A percentile compares a stretch with the other conserved stretches of the same genome.
Conservation (phyloP, 2,329 filamentous ascomycete genomes). For the Fusarium sp. region DNA sequence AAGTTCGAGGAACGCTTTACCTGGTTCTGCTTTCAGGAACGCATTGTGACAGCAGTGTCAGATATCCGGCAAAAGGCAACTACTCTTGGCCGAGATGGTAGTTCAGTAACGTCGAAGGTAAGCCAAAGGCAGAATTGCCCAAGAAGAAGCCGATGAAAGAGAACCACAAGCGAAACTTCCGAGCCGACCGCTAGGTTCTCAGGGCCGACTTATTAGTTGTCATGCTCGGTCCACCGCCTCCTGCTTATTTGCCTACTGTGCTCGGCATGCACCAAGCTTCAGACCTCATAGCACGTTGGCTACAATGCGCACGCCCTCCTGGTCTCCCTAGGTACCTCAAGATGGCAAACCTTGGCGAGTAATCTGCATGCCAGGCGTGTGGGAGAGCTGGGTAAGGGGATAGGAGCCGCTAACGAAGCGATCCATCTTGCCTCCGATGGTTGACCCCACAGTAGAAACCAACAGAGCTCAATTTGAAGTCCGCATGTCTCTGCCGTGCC, state of each 20-base stretch:
- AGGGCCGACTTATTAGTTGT: conserved; percentile 22
- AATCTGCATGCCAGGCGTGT: conserved; percentile 35
- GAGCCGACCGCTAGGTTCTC: conserved; percentile 1
- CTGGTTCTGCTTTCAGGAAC: neutral
- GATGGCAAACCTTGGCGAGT: conserved; percentile 30
- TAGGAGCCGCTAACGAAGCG: conserved; percentile 31
- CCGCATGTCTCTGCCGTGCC: conserved; percentile 19
- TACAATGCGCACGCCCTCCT: conserved; percentile 23
- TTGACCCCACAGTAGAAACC: conserved; percentile 27
- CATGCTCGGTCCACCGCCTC: conserved; percentile 14
- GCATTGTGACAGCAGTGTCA: neutral
- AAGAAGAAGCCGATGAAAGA: neutral
- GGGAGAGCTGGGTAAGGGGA: conserved; percentile 32
- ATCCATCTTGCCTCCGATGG: conserved; percentile 33
- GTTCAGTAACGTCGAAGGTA: neutral
- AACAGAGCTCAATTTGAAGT: conserved; percentile 29
- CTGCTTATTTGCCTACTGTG: conserved; percentile 1
- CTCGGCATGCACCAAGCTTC: neutral
- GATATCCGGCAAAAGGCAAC: neutral
- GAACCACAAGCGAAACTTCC: neutral
- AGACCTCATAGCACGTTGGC: conserved; percentile 14
- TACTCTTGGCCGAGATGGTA: neutral
- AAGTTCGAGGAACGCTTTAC: neutral
- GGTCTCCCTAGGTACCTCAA: neutral
- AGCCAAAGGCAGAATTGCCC: neutral